Conservation (phyloP, 257 asterid species). For the Solanum medicagineum region DNA sequence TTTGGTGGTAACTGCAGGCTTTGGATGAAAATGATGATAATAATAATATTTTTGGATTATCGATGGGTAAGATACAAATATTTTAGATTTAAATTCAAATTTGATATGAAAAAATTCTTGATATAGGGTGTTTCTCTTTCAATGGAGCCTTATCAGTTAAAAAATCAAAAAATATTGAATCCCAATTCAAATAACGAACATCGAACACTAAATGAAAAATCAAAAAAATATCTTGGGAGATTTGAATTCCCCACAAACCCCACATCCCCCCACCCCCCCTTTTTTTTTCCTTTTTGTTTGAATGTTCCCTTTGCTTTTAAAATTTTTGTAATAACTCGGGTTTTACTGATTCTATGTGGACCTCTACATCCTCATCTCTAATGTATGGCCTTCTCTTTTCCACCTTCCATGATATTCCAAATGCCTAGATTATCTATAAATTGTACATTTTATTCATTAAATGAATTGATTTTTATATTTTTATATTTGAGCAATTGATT, state of each 20-base stretch:
- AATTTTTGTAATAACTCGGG: not conserved
- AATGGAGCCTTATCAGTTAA: too few relatives aligned
- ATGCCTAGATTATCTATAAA: not conserved
- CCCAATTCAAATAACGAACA: too few relatives aligned
- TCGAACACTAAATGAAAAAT: too few relatives aligned
- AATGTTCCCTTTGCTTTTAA: not conserved
- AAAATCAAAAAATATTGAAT: too few relatives aligned
- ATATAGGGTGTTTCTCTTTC: too few relatives aligned
- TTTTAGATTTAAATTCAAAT: too few relatives aligned
- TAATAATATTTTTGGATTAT: not conserved
- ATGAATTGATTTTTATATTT: not conserved
- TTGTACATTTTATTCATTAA: not conserved
- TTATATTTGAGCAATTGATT: not conserved
- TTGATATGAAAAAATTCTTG: too few relatives aligned
- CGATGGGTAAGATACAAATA: too few relatives aligned
- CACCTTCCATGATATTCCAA: not conserved
- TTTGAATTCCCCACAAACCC: not conserved
- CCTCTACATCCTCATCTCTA: not conserved
- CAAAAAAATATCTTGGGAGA: not conserved
- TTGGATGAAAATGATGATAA: not conserved
- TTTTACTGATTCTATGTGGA: not conserved
- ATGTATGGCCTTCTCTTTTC: not conserved
- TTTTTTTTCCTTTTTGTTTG: not conserved
- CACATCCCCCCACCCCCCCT: too few relatives aligned
- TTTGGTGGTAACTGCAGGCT: not conserved